These are phyloP conservation scores for Bonnemaisonia californica DNA, from an alignment of 31 red algal species.

Conservation along the genomic window DNA sequence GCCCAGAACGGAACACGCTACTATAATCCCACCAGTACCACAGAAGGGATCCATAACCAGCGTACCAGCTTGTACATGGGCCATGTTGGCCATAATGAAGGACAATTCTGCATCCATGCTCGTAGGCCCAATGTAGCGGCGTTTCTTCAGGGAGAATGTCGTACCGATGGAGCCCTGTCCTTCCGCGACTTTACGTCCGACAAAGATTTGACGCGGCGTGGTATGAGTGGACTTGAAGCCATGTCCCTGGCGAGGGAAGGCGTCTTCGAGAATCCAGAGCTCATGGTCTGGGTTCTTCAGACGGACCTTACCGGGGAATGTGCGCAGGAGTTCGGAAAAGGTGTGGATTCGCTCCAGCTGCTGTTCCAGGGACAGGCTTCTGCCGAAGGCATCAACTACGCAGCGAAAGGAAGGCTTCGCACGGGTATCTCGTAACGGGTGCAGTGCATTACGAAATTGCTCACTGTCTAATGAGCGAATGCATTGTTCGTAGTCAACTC, in stretches of 20 bases:
- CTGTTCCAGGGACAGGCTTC: constrained; percentile 44
- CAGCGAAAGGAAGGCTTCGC: constrained; percentile 47
- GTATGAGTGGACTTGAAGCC: constrained; percentile 16
- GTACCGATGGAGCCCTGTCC: constrained; percentile 52
- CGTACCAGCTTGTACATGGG: constrained; percentile 41
- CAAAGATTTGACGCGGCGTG: constrained; percentile 60
- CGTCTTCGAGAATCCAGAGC: constrained; percentile 83
- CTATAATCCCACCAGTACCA: constrained; percentile 85
- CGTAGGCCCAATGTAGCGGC: constrained; percentile 88
- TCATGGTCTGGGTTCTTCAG: constrained; percentile 65
- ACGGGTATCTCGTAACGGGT: constrained; percentile 19
- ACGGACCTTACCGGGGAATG: constrained; percentile 54
- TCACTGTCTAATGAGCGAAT: constrained; percentile 28
- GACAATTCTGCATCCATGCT: constrained; percentile 94
- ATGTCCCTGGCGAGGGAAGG: constrained; percentile 39
- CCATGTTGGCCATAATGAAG: constrained; percentile 98
- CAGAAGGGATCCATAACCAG: constrained; percentile 90
- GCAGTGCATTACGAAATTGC: constrained; percentile 1
- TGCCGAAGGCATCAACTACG: constrained; percentile 65
- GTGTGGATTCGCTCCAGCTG: constrained; percentile 62
- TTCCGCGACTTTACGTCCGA: constrained; percentile 54
- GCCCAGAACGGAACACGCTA: constrained; percentile 70
- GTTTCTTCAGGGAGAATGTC: constrained; percentile 58
- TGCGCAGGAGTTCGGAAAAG: constrained; percentile 49
- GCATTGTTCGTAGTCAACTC: constrained; percentile 31